Evolutionary conservation across 2,329 filamentous ascomycete genomes (phyloP).

Genomic region (Leptographium radiaticola): DNA sequence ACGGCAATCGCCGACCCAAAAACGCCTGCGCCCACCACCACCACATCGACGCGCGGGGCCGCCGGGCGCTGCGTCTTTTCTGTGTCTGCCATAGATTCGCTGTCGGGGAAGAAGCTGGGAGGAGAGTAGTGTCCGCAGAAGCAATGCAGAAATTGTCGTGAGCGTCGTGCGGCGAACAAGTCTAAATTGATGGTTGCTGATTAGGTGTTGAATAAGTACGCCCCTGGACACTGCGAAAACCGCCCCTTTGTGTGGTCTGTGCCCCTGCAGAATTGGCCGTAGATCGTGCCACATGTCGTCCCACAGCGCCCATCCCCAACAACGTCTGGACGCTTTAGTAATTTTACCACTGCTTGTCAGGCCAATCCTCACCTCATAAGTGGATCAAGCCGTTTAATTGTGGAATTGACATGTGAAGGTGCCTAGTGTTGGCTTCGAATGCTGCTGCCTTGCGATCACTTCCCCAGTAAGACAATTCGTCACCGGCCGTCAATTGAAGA

Average conservation of each 20-base stretch:
- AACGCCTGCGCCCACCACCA: constrained; percentile 84
- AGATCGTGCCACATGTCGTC: background rate
- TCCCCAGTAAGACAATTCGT: too few species aligned
- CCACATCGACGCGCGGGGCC: constrained; percentile 62
- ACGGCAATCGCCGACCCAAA: constrained; percentile 79
- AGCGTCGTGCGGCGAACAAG: background rate
- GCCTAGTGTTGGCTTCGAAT: too few species aligned
- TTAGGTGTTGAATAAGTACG: constrained; percentile 10
- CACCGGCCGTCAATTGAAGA: too few species aligned
- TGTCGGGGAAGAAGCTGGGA: background rate
- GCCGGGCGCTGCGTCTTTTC: constrained; percentile 26
- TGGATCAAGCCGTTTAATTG: background rate
- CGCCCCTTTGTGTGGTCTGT: background rate
- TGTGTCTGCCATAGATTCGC: background rate
- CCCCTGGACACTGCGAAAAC: background rate
- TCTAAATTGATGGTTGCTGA: background rate
- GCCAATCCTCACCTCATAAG: background rate
- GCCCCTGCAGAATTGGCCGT: background rate
- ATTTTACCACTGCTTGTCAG: background rate
- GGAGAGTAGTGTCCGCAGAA: background rate
- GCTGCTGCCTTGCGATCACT: background rate
- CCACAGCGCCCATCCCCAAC: background rate
- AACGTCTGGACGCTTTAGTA: background rate
- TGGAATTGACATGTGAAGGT: background rate
- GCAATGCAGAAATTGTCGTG: too few species aligned